These are phyloP conservation scores for Aspergillus ustus DNA, from an alignment of 2,329 filamentous ascomycete species.

Conservation along the genomic window DNA sequence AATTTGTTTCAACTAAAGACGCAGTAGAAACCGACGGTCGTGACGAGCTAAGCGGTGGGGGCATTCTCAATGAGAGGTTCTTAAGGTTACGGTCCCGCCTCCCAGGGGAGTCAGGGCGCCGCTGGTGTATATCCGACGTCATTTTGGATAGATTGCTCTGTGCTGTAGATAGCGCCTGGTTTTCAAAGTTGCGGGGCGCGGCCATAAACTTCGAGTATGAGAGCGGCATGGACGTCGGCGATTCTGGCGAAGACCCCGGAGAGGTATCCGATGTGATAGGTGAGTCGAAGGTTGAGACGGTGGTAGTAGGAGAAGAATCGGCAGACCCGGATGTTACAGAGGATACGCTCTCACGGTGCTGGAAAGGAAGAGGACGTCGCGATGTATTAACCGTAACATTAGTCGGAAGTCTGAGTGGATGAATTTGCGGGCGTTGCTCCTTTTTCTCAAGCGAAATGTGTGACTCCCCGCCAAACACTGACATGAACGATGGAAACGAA, in stretches of 20 bases:
- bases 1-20: conserved; percentile 50
- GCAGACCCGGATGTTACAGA: conserved; percentile 73
- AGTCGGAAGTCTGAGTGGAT: conserved; percentile 34
- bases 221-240: conserved; percentile 73
- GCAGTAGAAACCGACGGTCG: conserved; percentile 55
- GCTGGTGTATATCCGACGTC: conserved; percentile 38
- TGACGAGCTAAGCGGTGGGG: conserved; percentile 47
- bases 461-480: conserved; percentile 54
- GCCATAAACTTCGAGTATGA: conserved; percentile 48
- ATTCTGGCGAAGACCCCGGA: conserved; percentile 90
- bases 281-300: conserved; percentile 88
- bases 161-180: conserved; percentile 29
- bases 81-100: conserved; percentile 63
- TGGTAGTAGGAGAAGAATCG: conserved; percentile 94
- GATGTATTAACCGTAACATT: conserved; percentile 34
- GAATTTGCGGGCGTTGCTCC: conserved; percentile 31
- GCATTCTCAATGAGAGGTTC: conserved; percentile 66
- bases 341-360: conserved; percentile 50
- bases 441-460: conserved; percentile 31
- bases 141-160: conserved; percentile 34
- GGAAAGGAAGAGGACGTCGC: conserved; percentile 34
- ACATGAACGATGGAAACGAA: conserved; percentile 59
- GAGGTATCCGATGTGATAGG: conserved; percentile 88
- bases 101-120: conserved; percentile 45
- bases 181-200: conserved; percentile 32